Evolutionary conservation across 176 grass and related monocot genomes (phyloP), one percentile per base, ranked within the genome.

Genomic region (Chloris gayana): DNA sequence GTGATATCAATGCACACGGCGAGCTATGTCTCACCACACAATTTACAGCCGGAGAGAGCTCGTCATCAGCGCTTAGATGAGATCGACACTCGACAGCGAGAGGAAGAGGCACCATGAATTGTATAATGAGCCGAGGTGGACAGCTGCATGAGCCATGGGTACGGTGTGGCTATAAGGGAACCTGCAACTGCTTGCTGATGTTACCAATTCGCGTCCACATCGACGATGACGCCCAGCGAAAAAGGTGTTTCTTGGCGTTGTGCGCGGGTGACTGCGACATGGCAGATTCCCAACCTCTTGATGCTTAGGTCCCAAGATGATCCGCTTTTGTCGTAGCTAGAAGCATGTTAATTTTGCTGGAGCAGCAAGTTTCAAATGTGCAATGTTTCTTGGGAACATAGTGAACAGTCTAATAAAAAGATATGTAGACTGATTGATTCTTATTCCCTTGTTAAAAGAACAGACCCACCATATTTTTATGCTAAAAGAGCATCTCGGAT

Each of bases 161-260:
- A n/a, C n/a, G n/a, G n/a, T n/a, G 38, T 88, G 75, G 69, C 69
- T 41, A 83, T 80, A 84, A 88, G n/a, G n/a, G n/a, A n/a, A n/a
- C n/a, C n/a, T n/a, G n/a, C n/a, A n/a, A n/a, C n/a, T n/a, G n/a
- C n/a, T n/a, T n/a, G n/a, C n/a, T n/a, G n/a, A n/a, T n/a, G n/a
- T n/a, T n/a, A n/a, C n/a, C n/a, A n/a, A n/a, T n/a, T n/a, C n/a
- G n/a, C n/a, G n/a, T n/a, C n/a, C n/a, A n/a, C n/a, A n/a, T n/a
- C n/a, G n/a, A n/a, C n/a, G n/a, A n/a, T n/a, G n/a, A n/a, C n/a
- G n/a, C n/a, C n/a, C n/a, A n/a, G n/a, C n/a, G n/a, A n/a, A n/a
- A n/a, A n/a, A n/a, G n/a, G n/a, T n/a, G n/a, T n/a, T n/a, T n/a
- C n/a, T n/a, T n/a, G n/a, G n/a, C n/a, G n/a, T n/a, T n/a, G n/a